Conservation (phyloP, 805 yeast genomes). For the Ogataea paraovalis region DNA sequence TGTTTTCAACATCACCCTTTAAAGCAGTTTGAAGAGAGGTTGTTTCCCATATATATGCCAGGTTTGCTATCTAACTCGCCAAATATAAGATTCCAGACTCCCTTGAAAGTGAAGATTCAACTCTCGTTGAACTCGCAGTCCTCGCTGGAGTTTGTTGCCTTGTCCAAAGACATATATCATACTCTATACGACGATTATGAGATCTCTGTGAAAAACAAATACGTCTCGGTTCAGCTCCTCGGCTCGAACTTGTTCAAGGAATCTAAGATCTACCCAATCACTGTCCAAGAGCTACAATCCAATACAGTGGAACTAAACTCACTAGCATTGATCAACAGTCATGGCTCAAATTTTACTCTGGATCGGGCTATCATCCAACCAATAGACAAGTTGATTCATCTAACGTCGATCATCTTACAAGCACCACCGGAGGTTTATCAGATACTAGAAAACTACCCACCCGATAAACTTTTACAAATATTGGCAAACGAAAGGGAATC, state of each 20-base stretch:
- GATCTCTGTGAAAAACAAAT: constrained; percentile 6
- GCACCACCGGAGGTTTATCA: constrained; percentile 47
- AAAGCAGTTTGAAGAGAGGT: no score
- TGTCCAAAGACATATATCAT: constrained; percentile 13
- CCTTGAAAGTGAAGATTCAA: constrained; percentile 15
- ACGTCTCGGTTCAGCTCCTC: constrained; percentile 18
- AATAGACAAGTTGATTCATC: constrained; percentile 24
- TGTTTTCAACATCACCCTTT: no score
- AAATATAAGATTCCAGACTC: not conserved
- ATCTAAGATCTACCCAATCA: constrained; percentile 35
- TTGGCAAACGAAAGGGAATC: constrained; percentile 34
- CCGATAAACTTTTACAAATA: constrained; percentile 28
- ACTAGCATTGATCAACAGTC: constrained; percentile 31
- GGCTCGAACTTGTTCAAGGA: constrained; percentile 23
- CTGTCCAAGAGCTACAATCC: constrained; percentile 20
- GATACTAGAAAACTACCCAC: constrained; percentile 35
- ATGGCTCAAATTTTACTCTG: constrained; percentile 40
- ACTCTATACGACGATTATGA: constrained; percentile 7
- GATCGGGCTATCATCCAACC: constrained; percentile 36
- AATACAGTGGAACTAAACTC: constrained; percentile 38
- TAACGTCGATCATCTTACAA: constrained; percentile 38
- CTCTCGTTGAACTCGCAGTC: constrained; percentile 17
- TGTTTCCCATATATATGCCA: no score
- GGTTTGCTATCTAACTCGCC: not conserved
- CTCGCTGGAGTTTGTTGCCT: constrained; percentile 18